Evolutionary conservation across 2,329 filamentous ascomycete species (phyloP).

Genomic region (Diplodia corticola): DNA sequence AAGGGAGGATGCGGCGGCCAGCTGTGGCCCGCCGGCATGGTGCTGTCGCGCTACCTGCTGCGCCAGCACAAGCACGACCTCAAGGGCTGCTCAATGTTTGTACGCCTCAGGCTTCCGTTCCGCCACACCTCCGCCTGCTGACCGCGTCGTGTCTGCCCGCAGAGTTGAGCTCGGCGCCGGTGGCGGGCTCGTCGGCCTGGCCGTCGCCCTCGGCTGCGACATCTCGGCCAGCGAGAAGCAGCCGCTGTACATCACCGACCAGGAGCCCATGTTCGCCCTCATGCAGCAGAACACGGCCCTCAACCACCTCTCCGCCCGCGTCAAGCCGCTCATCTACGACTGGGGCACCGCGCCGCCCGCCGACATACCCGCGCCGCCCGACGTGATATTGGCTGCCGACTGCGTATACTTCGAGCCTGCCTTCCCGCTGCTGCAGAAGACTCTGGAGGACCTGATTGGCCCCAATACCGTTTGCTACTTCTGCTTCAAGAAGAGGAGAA

Average conservation of each 20-base stretch:
- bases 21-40: constrained; percentile 91
- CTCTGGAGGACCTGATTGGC: constrained; percentile 71
- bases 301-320: constrained; percentile 67
- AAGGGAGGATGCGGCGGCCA: constrained; percentile 87
- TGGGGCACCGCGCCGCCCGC: constrained; percentile 60
- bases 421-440: constrained; percentile 82
- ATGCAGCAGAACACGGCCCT: constrained; percentile 87
- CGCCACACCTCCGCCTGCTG: constrained; percentile 22
- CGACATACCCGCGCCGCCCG: constrained; percentile 58
- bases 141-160: constrained; percentile 9
- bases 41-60: constrained; percentile 83
- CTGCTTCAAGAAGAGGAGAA: constrained; percentile 90
- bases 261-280: constrained; percentile 77
- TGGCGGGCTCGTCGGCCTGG: constrained; percentile 77
- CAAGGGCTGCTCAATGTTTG: constrained; percentile 70
- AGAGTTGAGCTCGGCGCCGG: constrained; percentile 92
- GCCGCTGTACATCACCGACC: constrained; percentile 81
- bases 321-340: constrained; percentile 71
- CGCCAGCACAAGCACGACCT: constrained; percentile 67
- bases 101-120: constrained; percentile 30
- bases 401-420: constrained; percentile 97
- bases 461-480: constrained; percentile 72
- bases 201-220: constrained; percentile 56
- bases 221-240: constrained; percentile 40
- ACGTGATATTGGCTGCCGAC: constrained; percentile 89